These are phyloP conservation scores for Epichloe coenophiala DNA, from an alignment of 2,329 filamentous ascomycete species.

Conservation along the genomic window DNA sequence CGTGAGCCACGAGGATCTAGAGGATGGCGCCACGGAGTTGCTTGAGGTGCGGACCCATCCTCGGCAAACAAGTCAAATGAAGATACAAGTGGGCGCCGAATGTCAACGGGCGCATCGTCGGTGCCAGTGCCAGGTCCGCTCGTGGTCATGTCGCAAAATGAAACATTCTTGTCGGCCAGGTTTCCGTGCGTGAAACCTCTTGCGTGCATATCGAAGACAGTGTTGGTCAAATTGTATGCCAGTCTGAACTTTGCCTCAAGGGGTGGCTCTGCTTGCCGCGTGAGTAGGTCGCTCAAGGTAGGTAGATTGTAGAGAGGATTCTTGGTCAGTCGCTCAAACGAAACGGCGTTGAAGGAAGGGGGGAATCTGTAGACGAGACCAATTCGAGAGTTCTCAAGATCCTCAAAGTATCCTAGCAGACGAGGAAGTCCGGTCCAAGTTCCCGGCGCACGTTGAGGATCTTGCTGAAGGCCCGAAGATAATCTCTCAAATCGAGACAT, in stretches of 20 bases:
- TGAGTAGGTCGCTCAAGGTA: constrained; percentile 41
- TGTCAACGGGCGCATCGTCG: constrained; percentile 38
- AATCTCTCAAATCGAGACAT: constrained; percentile 53
- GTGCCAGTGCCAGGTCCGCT: constrained; percentile 26
- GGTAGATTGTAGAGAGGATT: constrained; percentile 37
- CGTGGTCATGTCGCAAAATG: constrained; percentile 42
- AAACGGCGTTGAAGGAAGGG: constrained; percentile 45
- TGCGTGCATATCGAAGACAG: constrained; percentile 60
- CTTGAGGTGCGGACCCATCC: constrained; percentile 8
- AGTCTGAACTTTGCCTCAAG: constrained; percentile 66
- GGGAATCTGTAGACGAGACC: constrained; percentile 67
- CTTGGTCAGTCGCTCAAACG: constrained; percentile 36
- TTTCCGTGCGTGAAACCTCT: constrained; percentile 59
- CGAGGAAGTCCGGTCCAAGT: constrained; percentile 50
- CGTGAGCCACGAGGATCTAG: constrained; percentile 41
- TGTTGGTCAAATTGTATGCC: constrained; percentile 58
- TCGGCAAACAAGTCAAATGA: constrained; percentile 58
- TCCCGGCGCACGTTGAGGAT: constrained; percentile 34
- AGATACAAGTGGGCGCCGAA: constrained; percentile 55
- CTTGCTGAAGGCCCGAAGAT: constrained; percentile 42
- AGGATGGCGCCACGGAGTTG: constrained; percentile 42
- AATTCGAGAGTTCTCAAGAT: constrained; percentile 54
- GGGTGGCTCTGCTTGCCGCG: constrained; percentile 42
- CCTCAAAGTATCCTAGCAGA: constrained; percentile 60
- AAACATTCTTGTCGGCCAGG: constrained; percentile 51